Conservation (phyloP, 768 basidiomycete species). For the Boletales sp. region DNA sequence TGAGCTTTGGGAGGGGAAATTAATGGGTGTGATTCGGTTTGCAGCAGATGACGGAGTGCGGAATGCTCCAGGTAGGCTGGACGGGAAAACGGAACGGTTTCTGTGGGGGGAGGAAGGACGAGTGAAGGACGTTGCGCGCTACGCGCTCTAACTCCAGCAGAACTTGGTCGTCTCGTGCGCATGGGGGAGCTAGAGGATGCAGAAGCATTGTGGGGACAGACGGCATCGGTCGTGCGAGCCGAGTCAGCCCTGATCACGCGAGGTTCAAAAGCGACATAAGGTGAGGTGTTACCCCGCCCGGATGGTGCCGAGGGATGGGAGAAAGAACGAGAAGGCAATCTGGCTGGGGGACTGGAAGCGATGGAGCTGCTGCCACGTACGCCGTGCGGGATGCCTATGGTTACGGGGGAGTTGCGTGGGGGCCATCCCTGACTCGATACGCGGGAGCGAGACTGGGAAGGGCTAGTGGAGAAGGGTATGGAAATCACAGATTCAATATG, state of each 20-base stretch:
- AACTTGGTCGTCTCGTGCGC: constrained; percentile 47
- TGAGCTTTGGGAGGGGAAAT: constrained; percentile 40
- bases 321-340: constrained; percentile 45
- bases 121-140: constrained; percentile 25
- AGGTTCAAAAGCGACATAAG: constrained; percentile 50
- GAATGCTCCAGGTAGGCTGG: constrained; percentile 79
- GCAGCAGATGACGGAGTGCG: constrained; percentile 64
- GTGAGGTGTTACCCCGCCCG: constrained; percentile 28
- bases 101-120: constrained; percentile 27
- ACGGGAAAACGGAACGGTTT: constrained; percentile 48
- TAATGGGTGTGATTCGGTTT: constrained; percentile 42
- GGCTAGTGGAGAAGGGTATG: constrained; percentile 47
- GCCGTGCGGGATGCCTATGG: constrained; percentile 37
- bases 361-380: constrained; percentile 32
- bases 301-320: constrained; percentile 33
- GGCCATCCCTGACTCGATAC: constrained; percentile 32
- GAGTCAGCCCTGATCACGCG: constrained; percentile 62
- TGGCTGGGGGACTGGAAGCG: constrained; percentile 34
- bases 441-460: constrained; percentile 39
- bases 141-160: constrained; percentile 27
- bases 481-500: constrained; percentile 65
- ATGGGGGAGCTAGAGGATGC: constrained; percentile 40
- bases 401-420: constrained; percentile 27
- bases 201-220: constrained; percentile 38
- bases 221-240: constrained; percentile 38